Percentiles rank a stretch among this genome's conserved stretches.
These are phyloP conservation scores for Coleophoma cylindrospora DNA, from an alignment of 2,329 filamentous ascomycete species.

Conservation along the genomic window DNA sequence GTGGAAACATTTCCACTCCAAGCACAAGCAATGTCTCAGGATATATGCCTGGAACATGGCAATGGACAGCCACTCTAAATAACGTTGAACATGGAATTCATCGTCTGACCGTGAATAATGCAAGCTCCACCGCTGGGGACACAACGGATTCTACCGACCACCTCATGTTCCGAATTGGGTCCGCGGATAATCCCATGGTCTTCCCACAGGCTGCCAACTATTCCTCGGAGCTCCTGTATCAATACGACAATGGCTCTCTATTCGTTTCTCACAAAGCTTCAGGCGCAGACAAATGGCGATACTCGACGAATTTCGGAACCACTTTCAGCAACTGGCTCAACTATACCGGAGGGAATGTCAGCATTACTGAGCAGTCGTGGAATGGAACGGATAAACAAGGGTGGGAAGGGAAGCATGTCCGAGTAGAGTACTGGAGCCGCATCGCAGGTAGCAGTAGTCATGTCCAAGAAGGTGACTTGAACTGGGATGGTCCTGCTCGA, in stretches of 20 bases:
- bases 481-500: not conserved
- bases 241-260: not conserved
- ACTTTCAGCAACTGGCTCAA: not conserved
- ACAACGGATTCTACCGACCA: not conserved
- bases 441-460: not conserved
- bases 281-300: not conserved
- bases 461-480: not conserved
- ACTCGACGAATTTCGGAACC: not conserved
- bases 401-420: not conserved
- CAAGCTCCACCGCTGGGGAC: not conserved
- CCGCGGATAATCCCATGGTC: not conserved
- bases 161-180: not conserved
- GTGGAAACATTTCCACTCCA: not conserved
- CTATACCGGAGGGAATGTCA: not conserved
- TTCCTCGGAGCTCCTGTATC: not conserved
- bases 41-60: not conserved
- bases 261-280: not conserved
- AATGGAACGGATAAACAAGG: not conserved
- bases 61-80: not conserved
- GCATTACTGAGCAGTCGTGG: not conserved
- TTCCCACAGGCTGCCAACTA: not conserved
- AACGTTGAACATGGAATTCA: not conserved
- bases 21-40: not conserved
- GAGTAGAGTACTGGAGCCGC: not conserved
- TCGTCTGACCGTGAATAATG: not conserved